Percentiles rank a stretch among this genome's conserved stretches.
Conservation (phyloP, 371 early-diverging fungal genomes). For the Syncephalastrum racemosum region DNA sequence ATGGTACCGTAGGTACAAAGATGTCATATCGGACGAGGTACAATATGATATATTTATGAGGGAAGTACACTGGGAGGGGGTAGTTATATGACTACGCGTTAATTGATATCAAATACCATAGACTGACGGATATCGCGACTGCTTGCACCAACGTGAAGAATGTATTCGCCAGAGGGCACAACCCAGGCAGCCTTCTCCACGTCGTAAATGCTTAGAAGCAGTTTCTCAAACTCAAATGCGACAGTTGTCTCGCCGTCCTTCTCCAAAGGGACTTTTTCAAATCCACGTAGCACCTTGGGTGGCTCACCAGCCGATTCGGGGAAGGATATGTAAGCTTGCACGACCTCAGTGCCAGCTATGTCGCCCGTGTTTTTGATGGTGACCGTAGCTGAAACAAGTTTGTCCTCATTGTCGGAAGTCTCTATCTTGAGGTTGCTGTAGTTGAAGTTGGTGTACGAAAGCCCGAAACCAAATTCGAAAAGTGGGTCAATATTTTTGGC, state of each 20-base stretch:
- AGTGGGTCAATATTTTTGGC: slow-evolving; percentile 44
- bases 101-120: slow-evolving; percentile 6
- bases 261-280: slow-evolving; percentile 37
- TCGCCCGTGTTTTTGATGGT: slow-evolving; percentile 43
- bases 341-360: slow-evolving; percentile 49
- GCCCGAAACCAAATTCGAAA: slow-evolving; percentile 56
- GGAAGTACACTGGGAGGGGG: no score
- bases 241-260: slow-evolving; percentile 20
- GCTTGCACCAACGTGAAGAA: slow-evolving; percentile 44
- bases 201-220: slow-evolving; percentile 43
- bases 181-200: slow-evolving; percentile 18
- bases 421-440: slow-evolving; percentile 23
- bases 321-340: slow-evolving; percentile 46
- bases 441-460: slow-evolving; percentile 56
- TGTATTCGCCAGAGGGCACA: slow-evolving; percentile 33
- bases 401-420: slow-evolving; percentile 37
- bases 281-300: slow-evolving; percentile 45
- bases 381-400: slow-evolving; percentile 28
- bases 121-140: slow-evolving; percentile 37
- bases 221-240: slow-evolving; percentile 13
- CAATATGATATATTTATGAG: no score
- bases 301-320: slow-evolving; percentile 39
- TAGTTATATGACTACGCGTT: no score
- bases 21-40: no score
- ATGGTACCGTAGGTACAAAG: no score